These are phyloP conservation scores for Hydnomerulius pinastri DNA, from an alignment of 768 basidiomycete species.

Conservation along the genomic window DNA sequence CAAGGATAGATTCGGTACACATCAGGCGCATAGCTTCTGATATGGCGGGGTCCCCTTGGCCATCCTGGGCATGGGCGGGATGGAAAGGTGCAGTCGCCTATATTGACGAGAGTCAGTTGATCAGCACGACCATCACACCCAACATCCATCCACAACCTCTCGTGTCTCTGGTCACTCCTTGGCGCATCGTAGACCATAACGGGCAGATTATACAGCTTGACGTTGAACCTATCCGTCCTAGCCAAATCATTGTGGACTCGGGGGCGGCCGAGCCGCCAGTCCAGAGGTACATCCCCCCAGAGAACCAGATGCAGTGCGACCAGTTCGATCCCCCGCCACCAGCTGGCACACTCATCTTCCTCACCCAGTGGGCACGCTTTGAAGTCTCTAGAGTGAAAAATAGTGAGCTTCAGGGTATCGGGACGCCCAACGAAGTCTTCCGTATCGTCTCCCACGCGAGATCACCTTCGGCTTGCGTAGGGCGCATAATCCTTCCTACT, in stretches of 20 bases:
- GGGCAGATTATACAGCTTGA: constrained; percentile 10
- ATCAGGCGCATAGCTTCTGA: constrained; percentile 14
- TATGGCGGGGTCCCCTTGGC: constrained; percentile 5
- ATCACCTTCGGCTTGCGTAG: background rate
- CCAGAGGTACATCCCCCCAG: constrained; percentile 4
- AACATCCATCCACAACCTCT: constrained; percentile 6
- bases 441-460: constrained; percentile 3
- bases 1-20: constrained; percentile 9
- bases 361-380: constrained; percentile 17
- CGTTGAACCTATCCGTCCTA: constrained; percentile 5
- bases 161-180: constrained; percentile 19
- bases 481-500: constrained; percentile 19
- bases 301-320: background rate
- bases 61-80: constrained; percentile 29
- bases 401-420: background rate
- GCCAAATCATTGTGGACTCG: background rate
- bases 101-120: constrained; percentile 3
- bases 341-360: constrained; percentile 26
- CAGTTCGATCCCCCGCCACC: constrained; percentile 4
- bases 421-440: constrained; percentile 11
- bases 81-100: constrained; percentile 22
- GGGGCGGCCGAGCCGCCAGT: background rate
- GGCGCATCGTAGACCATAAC: constrained; percentile 18
- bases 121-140: background rate
- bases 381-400: constrained; percentile 5